Percentiles rank a stretch among this genome's conserved stretches.
Conservation (phyloP, 257 asterid species). For the Eucommia ulmoides region DNA sequence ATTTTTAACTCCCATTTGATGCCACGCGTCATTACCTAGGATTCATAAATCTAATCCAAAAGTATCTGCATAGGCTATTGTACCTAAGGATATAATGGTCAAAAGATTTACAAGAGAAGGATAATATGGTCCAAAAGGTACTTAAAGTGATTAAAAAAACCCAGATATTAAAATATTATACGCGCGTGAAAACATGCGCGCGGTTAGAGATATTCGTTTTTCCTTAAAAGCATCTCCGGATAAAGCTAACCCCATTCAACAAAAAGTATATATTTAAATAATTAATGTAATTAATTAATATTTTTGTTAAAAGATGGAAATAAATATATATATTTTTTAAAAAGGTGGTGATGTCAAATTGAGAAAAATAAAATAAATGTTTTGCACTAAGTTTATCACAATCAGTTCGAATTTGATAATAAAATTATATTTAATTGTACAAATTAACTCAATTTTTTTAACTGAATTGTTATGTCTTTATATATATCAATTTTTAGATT, state of each 20-base stretch:
- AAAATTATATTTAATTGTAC: too few relatives aligned
- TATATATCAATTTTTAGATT: neutral
- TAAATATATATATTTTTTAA: constrained; percentile 11
- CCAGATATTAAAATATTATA: constrained; percentile 6
- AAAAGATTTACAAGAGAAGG: too few relatives aligned
- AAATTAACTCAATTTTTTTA: constrained; percentile 18
- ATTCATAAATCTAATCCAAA: too few relatives aligned
- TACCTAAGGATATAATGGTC: too few relatives aligned
- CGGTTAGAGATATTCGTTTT: constrained; percentile 14
- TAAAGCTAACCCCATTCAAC: constrained; percentile 28
- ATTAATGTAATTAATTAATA: constrained; percentile 9
- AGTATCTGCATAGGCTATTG: too few relatives aligned
- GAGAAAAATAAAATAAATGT: constrained; percentile 11
- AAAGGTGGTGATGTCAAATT: constrained; percentile 8
- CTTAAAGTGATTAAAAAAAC: too few relatives aligned
- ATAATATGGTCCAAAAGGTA: too few relatives aligned
- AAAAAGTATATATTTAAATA: neutral
- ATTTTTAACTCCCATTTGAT: too few relatives aligned
- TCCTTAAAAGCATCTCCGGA: constrained; percentile 42
- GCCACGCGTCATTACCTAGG: too few relatives aligned
- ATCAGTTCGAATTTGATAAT: neutral
- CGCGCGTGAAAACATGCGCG: constrained; percentile 22
- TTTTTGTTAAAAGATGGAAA: constrained; percentile 23
- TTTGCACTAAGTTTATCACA: constrained; percentile 8
- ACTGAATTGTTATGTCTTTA: neutral